Base-by-base conservation (phyloP, 2,329 filamentous ascomycete species). In the Nemania abortiva region DNA sequence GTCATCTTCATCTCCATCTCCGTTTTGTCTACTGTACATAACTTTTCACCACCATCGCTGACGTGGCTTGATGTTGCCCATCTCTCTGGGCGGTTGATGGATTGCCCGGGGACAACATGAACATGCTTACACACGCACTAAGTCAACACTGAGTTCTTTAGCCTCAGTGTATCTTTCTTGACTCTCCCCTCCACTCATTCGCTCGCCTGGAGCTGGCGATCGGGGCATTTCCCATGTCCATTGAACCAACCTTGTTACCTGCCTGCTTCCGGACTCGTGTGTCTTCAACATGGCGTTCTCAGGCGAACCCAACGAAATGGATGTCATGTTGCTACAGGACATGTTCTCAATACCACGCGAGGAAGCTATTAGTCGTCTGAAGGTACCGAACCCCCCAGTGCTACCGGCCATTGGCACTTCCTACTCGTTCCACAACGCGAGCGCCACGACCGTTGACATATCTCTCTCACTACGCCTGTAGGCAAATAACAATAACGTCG, bases 401-500 rank as follows among this genome's bases (percentile, higher is more conserved):
- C 45, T 50, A 15, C 20, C 10, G 18, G 6, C 7, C 15, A 27
- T 18, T 50, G 31, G 31, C 31, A 2, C 15, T 47, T 47, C 4
- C 18, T 47, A n/a, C 15, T 47, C 20, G 70, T 69, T 37, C 22
- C 59, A 60, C 49, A 42, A 65, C 52, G 18, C 24, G 15, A 63
- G 56, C 29, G 60, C 65, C 22, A 65, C 34, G 45, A 15, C 60
- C 29, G 31, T 55, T 65, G n/a, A 71, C 57, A 29, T 18, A n/a
- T 47, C 13, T 47, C 18, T 24, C 31, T 63, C 22, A 10, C 47
- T 57, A 18, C 31, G 27, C 49, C 45, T 65, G 61, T 65, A 84
- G 82, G 79, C 77, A 42, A 84, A 88, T 70, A 82, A 81, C 42
- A 81, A 84, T 53, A 83, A 85, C 72, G 73, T 84, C 39, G 81